A percentile compares a stretch with the other conserved stretches of the same genome.
phyloP scores from a whole-genome alignment of 139 green algal genomes.

The Haematococcus sp. region DNA sequence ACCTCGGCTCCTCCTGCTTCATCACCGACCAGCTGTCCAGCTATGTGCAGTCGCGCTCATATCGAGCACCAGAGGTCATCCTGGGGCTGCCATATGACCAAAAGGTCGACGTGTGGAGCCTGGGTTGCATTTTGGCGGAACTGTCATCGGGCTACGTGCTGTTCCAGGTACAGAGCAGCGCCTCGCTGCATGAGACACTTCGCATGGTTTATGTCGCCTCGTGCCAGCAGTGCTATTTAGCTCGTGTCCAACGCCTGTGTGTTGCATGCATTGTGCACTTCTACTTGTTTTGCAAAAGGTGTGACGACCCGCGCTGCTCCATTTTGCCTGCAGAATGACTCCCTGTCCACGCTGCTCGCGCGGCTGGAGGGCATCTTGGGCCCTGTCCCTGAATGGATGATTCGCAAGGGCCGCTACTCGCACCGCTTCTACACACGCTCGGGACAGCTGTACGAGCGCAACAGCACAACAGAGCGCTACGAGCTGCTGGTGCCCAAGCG shows the following conservation, averaged over 20 bases:
- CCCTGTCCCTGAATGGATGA: constrained; percentile 73
- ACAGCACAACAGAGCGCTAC: constrained; percentile 46
- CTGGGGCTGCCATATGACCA: constrained; percentile 85
- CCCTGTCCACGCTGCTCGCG: constrained; percentile 80
- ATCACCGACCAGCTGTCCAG: constrained; percentile 85
- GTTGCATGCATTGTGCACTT: too few relatives aligned
- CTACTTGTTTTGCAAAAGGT: too few relatives aligned
- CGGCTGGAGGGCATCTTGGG: constrained; percentile 88
- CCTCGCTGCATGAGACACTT: background rate
- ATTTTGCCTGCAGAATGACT: constrained; percentile 75
- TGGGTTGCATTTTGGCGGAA: constrained; percentile 96
- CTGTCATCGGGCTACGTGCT: constrained; percentile 85
- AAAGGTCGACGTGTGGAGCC: constrained; percentile 92
- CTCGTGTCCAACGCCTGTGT: too few relatives aligned
- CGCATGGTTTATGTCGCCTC: too few relatives aligned
- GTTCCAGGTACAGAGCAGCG: constrained; percentile 62
- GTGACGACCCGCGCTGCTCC: background rate
- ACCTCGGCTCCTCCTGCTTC: constrained; percentile 94
- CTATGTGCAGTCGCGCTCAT: constrained; percentile 93
- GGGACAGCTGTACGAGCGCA: constrained; percentile 70
- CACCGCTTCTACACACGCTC: constrained; percentile 82
- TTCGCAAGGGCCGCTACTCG: constrained; percentile 66
- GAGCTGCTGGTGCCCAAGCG: constrained; percentile 75
- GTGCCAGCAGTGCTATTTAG: too few relatives aligned
- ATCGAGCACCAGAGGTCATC: constrained; percentile 95